Evolutionary conservation across 2,329 filamentous ascomycete genomes (phyloP).

Genomic region (Coniella lustricola): DNA sequence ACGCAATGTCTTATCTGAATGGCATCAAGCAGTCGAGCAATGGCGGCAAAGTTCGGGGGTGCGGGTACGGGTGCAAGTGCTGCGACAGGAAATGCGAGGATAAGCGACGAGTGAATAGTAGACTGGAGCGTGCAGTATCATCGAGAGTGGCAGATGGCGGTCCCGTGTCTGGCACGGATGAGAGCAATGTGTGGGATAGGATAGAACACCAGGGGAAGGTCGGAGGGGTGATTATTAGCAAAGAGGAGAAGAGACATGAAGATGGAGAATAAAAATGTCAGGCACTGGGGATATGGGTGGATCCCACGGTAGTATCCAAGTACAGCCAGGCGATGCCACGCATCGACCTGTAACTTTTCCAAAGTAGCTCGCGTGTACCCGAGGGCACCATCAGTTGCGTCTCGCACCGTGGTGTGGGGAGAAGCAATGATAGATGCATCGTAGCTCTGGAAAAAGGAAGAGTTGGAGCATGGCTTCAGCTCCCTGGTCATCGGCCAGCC

Average conservation of each 20-base stretch:
- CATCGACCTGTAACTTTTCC: conserved; percentile 10
- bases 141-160: too few species aligned
- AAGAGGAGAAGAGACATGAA: not conserved
- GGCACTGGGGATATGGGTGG: conserved; percentile 9
- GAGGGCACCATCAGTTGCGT: conserved; percentile 1
- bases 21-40: conserved; percentile 5
- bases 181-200: too few species aligned
- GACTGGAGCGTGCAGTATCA: too few species aligned
- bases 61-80: not conserved
- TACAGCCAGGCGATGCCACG: conserved; percentile 12
- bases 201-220: too few species aligned
- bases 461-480: not conserved
- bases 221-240: too few species aligned
- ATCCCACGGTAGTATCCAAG: conserved; percentile 7
- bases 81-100: not conserved
- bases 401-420: conserved; percentile 11
- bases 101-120: not conserved
- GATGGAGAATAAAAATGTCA: not conserved
- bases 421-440: conserved; percentile 8
- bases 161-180: too few species aligned
- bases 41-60: not conserved
- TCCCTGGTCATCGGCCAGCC: not conserved
- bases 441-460: not conserved
- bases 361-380: conserved; percentile 13
- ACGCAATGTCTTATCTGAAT: conserved; percentile 1